These are phyloP conservation scores for Endoconidiophora laricicola DNA, from an alignment of 2,329 filamentous ascomycete species.

Conservation along the genomic window DNA sequence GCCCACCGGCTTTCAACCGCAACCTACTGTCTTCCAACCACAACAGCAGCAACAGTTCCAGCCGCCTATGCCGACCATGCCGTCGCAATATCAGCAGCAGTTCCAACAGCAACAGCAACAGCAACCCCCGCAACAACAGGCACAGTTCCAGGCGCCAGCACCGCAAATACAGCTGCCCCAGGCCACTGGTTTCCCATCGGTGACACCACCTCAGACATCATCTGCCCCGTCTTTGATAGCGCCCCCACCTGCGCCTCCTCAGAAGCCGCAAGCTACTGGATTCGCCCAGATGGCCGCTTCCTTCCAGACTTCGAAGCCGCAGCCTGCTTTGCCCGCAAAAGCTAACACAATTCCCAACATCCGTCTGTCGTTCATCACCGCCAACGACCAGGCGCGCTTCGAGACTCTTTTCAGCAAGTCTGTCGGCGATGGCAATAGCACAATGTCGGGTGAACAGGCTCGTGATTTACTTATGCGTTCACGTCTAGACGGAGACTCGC, in stretches of 20 bases:
- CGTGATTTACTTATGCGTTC: constrained; percentile 78
- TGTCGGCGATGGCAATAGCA: constrained; percentile 65
- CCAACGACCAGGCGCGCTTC: constrained; percentile 87
- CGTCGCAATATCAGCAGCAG: constrained; percentile 43
- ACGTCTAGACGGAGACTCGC: constrained; percentile 66
- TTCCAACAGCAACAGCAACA: constrained; percentile 31
- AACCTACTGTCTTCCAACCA: constrained; percentile 28
- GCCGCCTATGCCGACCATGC: constrained; percentile 43
- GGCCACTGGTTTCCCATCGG: constrained; percentile 28
- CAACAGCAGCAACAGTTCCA: constrained; percentile 39
- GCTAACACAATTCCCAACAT: constrained; percentile 79
- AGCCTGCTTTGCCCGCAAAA: constrained; percentile 32
- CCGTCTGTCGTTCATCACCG: constrained; percentile 87
- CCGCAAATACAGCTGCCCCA: constrained; percentile 26
- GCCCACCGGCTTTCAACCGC: constrained; percentile 16
- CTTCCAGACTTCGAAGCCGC: constrained; percentile 37
- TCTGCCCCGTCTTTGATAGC: constrained; percentile 21
- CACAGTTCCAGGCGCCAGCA: constrained; percentile 25
- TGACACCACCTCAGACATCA: constrained; percentile 30
- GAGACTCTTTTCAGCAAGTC: constrained; percentile 96
- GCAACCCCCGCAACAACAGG: constrained; percentile 24
- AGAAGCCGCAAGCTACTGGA: constrained; percentile 49
- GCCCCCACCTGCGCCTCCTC: constrained; percentile 38
- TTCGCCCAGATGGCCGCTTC: constrained; percentile 52
- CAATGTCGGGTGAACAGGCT: constrained; percentile 84